Percentiles rank a stretch among this genome's conserved stretches.
phyloP scores from a whole-genome alignment of 148 eudicot species.

The Hydrangea macrophylla region DNA sequence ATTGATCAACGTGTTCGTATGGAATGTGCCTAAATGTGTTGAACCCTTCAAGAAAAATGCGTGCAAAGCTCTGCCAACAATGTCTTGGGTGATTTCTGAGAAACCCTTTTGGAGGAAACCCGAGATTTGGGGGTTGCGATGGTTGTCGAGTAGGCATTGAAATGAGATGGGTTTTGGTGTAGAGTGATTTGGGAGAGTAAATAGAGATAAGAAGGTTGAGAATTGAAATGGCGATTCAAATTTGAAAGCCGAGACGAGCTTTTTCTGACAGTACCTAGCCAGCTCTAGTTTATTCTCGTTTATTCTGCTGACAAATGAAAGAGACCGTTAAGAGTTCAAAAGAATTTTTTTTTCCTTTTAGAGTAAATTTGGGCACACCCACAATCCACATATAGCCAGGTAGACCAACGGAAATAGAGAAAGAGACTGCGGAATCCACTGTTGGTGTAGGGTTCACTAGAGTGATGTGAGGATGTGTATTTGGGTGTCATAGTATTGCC shows the following conservation, averaged over 20 bases:
- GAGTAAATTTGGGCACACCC: too few species aligned
- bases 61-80: slow-evolving; percentile 54
- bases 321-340: too few species aligned
- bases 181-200: slow-evolving; percentile 16
- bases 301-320: too few species aligned
- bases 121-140: slow-evolving; percentile 48
- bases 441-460: too few species aligned
- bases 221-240: slow-evolving; percentile 16
- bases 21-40: slow-evolving; percentile 34
- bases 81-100: slow-evolving; percentile 42
- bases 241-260: slow-evolving; percentile 22
- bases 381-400: too few species aligned
- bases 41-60: slow-evolving; percentile 47
- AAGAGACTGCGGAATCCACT: too few species aligned
- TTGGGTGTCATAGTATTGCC: too few species aligned
- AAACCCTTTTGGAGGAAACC: slow-evolving; percentile 57
- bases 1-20: slow-evolving; percentile 57
- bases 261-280: slow-evolving; percentile 19
- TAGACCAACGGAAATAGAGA: too few species aligned
- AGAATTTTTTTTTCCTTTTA: too few species aligned
- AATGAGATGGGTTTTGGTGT: not conserved
- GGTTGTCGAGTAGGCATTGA: slow-evolving; percentile 28
- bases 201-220: slow-evolving; percentile 22
- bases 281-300: not conserved
- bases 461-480: too few species aligned